These are phyloP conservation scores for Venustampulla echinocandica DNA, from an alignment of 495 filamentous ascomycete species.

Conservation along the genomic window DNA sequence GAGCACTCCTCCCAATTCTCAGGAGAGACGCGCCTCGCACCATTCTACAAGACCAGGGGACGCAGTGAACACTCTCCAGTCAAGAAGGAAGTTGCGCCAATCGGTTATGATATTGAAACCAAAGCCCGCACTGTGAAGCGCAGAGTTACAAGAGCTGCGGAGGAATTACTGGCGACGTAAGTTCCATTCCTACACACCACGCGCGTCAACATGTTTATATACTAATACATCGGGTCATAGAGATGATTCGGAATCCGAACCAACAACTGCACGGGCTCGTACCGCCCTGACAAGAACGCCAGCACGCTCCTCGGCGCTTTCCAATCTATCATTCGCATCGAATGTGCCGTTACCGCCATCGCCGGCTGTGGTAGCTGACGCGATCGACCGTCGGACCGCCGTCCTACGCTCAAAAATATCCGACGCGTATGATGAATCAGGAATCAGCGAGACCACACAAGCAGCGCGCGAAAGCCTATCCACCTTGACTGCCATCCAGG, in stretches of 20 bases:
- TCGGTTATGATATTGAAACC: conserved; percentile 25
- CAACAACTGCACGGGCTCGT: conserved; percentile 26
- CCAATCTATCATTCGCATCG: conserved; percentile 28
- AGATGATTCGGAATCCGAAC: conserved; percentile 31
- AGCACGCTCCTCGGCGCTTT: conserved; percentile 41
- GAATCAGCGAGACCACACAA: conserved; percentile 47
- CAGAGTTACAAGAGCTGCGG: conserved; percentile 38
- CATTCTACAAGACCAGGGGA: conserved; percentile 66
- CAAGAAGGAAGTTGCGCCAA: conserved; percentile 55
- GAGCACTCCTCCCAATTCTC: conserved; percentile 52
- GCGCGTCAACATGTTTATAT: conserved; percentile 5
- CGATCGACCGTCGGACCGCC: conserved; percentile 65
- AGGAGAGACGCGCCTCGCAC: conserved; percentile 52
- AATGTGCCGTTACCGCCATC: conserved; percentile 67
- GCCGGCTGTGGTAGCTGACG: conserved; percentile 73
- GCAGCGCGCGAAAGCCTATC: conserved; percentile 57
- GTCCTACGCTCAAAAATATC: conserved; percentile 47
- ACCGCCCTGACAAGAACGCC: conserved; percentile 49
- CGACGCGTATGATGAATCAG: conserved; percentile 38
- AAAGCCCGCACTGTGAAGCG: conserved; percentile 34
- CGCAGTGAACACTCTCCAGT: conserved; percentile 54
- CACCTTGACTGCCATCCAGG: conserved; percentile 56
- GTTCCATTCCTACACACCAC: conserved; percentile 3
- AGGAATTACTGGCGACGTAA: conserved; percentile 30
- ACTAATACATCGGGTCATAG: conserved; percentile 15